phyloP scores from a whole-genome alignment of 2,329 filamentous ascomycete species.

The Colletotrichum acutatum region DNA sequence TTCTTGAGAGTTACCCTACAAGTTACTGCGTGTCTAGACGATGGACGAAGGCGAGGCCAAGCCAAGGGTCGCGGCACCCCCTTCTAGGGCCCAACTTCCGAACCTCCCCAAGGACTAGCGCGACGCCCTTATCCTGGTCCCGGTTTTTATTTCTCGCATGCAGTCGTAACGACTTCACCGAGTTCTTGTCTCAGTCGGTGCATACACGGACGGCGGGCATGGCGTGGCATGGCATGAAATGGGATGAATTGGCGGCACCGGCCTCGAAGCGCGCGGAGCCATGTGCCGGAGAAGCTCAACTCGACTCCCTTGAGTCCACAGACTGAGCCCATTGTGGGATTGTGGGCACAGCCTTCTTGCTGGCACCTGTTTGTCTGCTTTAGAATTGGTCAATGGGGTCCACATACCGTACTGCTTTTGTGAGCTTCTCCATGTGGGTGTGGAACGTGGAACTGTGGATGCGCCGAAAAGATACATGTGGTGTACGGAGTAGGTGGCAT shows the following conservation, averaged over 20 bases:
- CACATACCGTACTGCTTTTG: background rate
- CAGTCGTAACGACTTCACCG: background rate
- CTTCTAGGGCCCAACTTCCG: background rate
- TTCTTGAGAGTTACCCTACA: background rate
- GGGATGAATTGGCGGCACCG: background rate
- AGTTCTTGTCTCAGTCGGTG: background rate
- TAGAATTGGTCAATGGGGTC: background rate
- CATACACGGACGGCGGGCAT: background rate
- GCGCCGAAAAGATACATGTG: background rate
- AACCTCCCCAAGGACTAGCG: background rate
- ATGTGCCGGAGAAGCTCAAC: background rate
- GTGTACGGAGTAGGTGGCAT: background rate
- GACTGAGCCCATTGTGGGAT: background rate
- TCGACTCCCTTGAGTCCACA: background rate
- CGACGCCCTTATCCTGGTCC: slow-evolving; percentile 1
- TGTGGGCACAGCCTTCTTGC: background rate
- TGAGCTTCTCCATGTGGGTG: background rate
- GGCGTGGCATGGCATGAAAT: background rate
- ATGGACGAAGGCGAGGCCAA: slow-evolving; percentile 2
- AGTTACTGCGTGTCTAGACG: too few relatives aligned
- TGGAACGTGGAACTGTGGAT: slow-evolving; percentile 7
- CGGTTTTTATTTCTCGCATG: slow-evolving; percentile 5
- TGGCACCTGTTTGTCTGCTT: background rate
- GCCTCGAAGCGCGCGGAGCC: background rate
- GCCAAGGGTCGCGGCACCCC: background rate